Percentiles rank a stretch among this genome's conserved stretches.
phyloP scores from a whole-genome alignment of 2,329 filamentous ascomycete species.

The Furcasterigmium sp. region DNA sequence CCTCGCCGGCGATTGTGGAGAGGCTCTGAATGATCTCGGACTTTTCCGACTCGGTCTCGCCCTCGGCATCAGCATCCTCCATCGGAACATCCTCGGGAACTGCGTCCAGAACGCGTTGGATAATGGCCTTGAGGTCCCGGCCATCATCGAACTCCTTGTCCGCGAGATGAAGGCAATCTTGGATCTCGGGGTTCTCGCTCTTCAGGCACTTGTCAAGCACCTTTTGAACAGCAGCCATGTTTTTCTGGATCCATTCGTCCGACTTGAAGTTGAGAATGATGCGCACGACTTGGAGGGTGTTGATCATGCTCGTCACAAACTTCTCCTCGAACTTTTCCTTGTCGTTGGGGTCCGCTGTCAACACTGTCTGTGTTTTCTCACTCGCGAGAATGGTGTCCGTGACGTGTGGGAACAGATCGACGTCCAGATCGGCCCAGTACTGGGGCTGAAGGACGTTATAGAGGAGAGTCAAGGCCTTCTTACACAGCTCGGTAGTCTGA shows the following conservation, averaged over 20 bases:
- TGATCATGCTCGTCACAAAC: constrained; percentile 83
- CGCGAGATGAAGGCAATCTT: constrained; percentile 79
- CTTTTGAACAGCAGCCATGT: constrained; percentile 74
- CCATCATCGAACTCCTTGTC: constrained; percentile 66
- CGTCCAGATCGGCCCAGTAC: constrained; percentile 87
- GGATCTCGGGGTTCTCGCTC: constrained; percentile 85
- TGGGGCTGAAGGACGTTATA: constrained; percentile 79
- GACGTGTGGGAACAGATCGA: constrained; percentile 86
- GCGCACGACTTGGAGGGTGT: constrained; percentile 86
- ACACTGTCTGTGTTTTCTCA: constrained; percentile 64
- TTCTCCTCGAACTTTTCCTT: constrained; percentile 77
- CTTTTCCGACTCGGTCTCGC: constrained; percentile 72
- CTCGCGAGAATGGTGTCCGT: constrained; percentile 80
- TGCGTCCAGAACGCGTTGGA: constrained; percentile 81
- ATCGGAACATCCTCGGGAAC: constrained; percentile 75
- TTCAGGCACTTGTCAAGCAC: constrained; percentile 85
- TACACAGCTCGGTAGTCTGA: constrained; percentile 68
- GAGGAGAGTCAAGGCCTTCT: constrained; percentile 76
- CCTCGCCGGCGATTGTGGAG: constrained; percentile 81
- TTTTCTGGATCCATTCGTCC: constrained; percentile 84
- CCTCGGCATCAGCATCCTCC: constrained; percentile 76
- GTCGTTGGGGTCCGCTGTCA: constrained; percentile 54
- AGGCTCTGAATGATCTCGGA: constrained; percentile 85
- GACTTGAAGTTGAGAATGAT: constrained; percentile 83
- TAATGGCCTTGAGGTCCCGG: constrained; percentile 65